These are phyloP conservation scores for Xanthoconium stramineum DNA, from an alignment of 768 basidiomycete species.

Conservation along the genomic window DNA sequence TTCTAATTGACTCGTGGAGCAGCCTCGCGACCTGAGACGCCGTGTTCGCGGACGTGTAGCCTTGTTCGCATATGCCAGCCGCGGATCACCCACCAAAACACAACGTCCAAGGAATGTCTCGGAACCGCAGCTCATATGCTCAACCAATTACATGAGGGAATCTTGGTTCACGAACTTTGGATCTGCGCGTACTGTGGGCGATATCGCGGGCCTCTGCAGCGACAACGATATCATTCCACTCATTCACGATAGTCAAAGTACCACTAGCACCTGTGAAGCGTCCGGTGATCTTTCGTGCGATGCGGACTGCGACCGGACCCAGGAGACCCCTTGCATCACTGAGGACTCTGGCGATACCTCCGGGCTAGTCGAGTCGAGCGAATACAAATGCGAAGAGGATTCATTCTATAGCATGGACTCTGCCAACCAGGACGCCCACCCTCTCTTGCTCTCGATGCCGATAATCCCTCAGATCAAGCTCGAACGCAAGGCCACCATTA, in stretches of 20 bases:
- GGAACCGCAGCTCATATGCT: constrained; percentile 20
- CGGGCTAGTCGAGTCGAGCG: neutral
- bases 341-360: neutral
- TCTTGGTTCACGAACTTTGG: constrained; percentile 15
- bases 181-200: constrained; percentile 8
- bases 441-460: constrained; percentile 25
- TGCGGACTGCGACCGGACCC: neutral
- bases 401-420: constrained; percentile 27
- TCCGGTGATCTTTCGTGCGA: neutral
- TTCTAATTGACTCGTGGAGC: neutral
- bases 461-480: constrained; percentile 28
- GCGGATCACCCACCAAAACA: neutral
- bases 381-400: constrained; percentile 9
- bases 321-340: neutral
- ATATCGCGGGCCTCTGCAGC: constrained; percentile 5
- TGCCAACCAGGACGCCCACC: constrained; percentile 23
- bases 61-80: neutral
- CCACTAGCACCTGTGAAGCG: neutral
- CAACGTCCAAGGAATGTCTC: constrained; percentile 19
- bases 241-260: constrained; percentile 1
- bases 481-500: constrained; percentile 25
- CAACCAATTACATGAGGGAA: constrained; percentile 15
- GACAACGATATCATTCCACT: neutral
- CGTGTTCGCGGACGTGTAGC: neutral
- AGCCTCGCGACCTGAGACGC: neutral